These are phyloP conservation scores for Phytopythium litorale DNA, from an alignment of 352 stramenopile genomes.

Conservation along the genomic window DNA sequence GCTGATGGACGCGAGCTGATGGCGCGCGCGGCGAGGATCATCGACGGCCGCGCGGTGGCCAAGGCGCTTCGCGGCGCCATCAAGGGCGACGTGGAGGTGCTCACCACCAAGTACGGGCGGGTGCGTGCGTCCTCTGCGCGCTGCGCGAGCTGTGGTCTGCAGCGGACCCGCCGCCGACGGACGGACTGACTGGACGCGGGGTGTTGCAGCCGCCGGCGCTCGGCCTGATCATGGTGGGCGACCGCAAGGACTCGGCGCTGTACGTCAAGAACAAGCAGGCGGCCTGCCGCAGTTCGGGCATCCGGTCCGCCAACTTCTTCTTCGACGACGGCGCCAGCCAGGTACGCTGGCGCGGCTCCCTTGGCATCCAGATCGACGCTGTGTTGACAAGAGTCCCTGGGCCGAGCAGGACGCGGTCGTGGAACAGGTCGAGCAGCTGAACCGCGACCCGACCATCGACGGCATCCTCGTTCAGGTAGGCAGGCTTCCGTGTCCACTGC, in stretches of 20 bases:
- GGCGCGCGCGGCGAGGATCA: slow-evolving; percentile 30
- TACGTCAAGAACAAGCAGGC: slow-evolving; percentile 99
- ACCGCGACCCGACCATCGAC: slow-evolving; percentile 70
- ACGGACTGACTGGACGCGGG: neutral
- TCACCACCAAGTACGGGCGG: slow-evolving; percentile 44
- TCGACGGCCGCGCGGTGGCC: slow-evolving; percentile 71
- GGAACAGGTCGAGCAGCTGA: slow-evolving; percentile 70
- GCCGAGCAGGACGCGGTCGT: slow-evolving; percentile 41
- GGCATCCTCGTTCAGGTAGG: slow-evolving; percentile 85
- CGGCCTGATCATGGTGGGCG: slow-evolving; percentile 97
- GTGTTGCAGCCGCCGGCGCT: slow-evolving; percentile 85
- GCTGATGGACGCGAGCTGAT: neutral
- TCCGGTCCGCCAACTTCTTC: slow-evolving; percentile 88
- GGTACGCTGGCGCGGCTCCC: slow-evolving; percentile 19
- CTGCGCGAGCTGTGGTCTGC: no score
- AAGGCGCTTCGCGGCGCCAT: slow-evolving; percentile 56
- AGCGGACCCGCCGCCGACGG: no score
- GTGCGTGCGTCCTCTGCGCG: slow-evolving; percentile 16
- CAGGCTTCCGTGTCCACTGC: no score
- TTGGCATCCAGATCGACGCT: no score
- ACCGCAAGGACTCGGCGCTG: slow-evolving; percentile 93
- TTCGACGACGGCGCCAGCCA: slow-evolving; percentile 61
- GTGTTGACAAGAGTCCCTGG: no score
- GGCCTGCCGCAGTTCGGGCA: slow-evolving; percentile 93
- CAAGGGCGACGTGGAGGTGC: slow-evolving; percentile 51